Evolutionary conservation across 228 moss, liverwort and hornwort species (phyloP).

Genomic region (Sphagnum fallax): DNA sequence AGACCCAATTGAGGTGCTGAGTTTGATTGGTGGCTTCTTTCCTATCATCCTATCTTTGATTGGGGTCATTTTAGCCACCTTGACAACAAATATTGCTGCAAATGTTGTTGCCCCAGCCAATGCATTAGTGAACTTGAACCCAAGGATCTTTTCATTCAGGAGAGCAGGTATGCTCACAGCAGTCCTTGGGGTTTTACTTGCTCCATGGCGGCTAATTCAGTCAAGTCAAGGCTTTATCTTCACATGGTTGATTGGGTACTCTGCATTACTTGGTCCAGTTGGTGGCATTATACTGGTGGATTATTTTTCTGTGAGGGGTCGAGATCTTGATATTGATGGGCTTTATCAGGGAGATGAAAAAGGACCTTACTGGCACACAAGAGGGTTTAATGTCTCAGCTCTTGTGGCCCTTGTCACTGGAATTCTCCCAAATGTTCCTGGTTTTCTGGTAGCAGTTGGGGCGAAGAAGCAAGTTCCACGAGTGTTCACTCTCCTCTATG

Average conservation of each 20-base stretch:
- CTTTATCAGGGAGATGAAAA: slow-evolving; percentile 45
- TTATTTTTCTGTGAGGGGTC: slow-evolving; percentile 57
- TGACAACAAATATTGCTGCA: slow-evolving; percentile 90
- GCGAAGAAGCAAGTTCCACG: slow-evolving; percentile 25
- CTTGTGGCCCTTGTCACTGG: slow-evolving; percentile 59
- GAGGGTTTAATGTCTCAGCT: slow-evolving; percentile 65
- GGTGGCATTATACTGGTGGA: slow-evolving; percentile 79
- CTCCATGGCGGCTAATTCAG: slow-evolving; percentile 82
- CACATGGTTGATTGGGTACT: slow-evolving; percentile 94
- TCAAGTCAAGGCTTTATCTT: slow-evolving; percentile 82
- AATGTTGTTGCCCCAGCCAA: slow-evolving; percentile 94
- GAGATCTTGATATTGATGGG: slow-evolving; percentile 44
- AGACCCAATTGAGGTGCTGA: slow-evolving; percentile 66
- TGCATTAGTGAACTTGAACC: slow-evolving; percentile 72
- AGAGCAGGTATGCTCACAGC: slow-evolving; percentile 60
- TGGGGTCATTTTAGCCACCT: slow-evolving; percentile 75
- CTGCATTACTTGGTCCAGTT: slow-evolving; percentile 76
- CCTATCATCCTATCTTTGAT: slow-evolving; percentile 70
- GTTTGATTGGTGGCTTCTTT: slow-evolving; percentile 62
- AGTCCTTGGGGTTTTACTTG: slow-evolving; percentile 51
- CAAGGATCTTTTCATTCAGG: slow-evolving; percentile 52
- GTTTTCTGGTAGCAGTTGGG: slow-evolving; percentile 53
- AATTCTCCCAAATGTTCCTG: slow-evolving; percentile 71
- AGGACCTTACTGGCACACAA: slow-evolving; percentile 71
- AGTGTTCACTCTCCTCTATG: slow-evolving; percentile 43